Base-by-base conservation (phyloP, 2,329 filamentous ascomycete genomes). In the Fusarium pseudocircinatum region DNA sequence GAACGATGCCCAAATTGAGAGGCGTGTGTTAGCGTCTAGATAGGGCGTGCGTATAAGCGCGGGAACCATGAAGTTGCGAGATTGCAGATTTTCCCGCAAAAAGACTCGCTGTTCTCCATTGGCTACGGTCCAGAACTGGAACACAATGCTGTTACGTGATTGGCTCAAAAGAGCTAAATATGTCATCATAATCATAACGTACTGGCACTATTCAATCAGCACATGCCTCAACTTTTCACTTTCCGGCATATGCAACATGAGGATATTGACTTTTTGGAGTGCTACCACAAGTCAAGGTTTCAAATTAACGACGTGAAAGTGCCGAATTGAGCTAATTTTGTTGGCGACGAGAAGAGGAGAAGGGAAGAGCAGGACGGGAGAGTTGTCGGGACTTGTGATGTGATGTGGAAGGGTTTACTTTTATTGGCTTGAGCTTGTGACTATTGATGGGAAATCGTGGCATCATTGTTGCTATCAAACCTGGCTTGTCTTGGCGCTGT, bases 121-220 rank as follows among this genome's bases (percentile, higher is more conserved):
- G 73, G 72, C 37, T 52, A 39, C 47, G 50, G 43, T 37, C 22
- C 44, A 54, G 39, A 63, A 59, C 60, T 68, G 52, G 58, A 63
- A 69, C 68, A 68, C 46, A 43, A 43, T 28, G 46, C 34, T 53
- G 59, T 67, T 68, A 59, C 56, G 14, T 76, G 60, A 75, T 76
- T 76, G 74, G 74, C 24, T 39, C 43, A 15, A 50, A 42, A 16
- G 30, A 44, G 37, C 36, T n/a, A 26, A 53, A 47, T 67, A 75
- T 76, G 74, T 76, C 74, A 77, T 74, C 74, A 75, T 75, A 74
- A 75, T 75, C 69, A 73, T 53, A 70, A 66, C 24, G 50, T 49
- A 58, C 47, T 58, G 50, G 44, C 52, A 57, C 66, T 72, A 74
- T 75, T 70, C 66, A 46, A 73, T 74, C 60, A 67, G 63, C 73